Percentiles rank a stretch among this genome's conserved stretches.
Conservation (phyloP, 2,329 filamentous ascomycete genomes). For the Lithohypha guttulata region DNA sequence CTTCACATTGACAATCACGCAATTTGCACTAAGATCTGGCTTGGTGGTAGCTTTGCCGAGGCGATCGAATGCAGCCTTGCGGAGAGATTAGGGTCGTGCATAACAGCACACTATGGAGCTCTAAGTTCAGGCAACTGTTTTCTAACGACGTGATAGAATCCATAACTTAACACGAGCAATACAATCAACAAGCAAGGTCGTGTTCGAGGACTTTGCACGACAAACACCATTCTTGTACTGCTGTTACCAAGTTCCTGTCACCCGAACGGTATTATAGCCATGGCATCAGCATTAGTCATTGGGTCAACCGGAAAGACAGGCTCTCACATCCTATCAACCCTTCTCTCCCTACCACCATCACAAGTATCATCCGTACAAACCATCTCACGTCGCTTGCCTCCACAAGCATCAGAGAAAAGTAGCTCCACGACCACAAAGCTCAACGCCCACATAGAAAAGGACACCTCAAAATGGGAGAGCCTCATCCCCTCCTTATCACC, state of each 20-base stretch:
- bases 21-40: conserved; percentile 4
- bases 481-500: conserved; percentile 47
- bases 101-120: too few species aligned
- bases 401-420: conserved; percentile 31
- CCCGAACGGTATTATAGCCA: too few species aligned
- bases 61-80: too few species aligned
- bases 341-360: conserved; percentile 28
- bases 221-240: too few species aligned
- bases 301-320: conserved; percentile 45
- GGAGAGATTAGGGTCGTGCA: too few species aligned
- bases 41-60: conserved; percentile 1
- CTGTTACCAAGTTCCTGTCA: too few species aligned
- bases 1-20: conserved; percentile 9
- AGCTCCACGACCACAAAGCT: conserved; percentile 43
- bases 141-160: too few species aligned
- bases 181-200: too few species aligned
- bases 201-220: too few species aligned
- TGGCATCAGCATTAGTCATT: conserved; percentile 36
- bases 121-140: too few species aligned
- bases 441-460: conserved; percentile 50
- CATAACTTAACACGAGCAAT: too few species aligned
- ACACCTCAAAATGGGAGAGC: conserved; percentile 58
- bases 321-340: conserved; percentile 57
- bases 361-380: conserved; percentile 33
- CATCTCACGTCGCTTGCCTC: conserved; percentile 35